phyloP scores from a whole-genome alignment of 352 stramenopile genomes.

The Phytophthora sansomeana region DNA sequence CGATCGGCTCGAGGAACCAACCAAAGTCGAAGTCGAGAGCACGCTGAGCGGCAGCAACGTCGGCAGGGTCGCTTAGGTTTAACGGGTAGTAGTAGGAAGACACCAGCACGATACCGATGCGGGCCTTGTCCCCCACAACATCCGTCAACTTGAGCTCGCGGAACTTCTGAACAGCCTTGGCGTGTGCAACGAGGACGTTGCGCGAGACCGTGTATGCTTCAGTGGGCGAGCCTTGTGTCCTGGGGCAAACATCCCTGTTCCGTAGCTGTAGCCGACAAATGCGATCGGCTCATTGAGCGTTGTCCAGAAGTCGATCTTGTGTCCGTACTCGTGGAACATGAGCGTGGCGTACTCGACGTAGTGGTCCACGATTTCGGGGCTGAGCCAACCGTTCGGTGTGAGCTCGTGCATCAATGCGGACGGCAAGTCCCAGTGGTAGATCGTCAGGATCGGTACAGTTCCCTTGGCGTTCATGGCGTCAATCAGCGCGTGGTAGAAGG shows the following conservation, averaged over 20 bases:
- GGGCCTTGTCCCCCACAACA: conserved; percentile 45
- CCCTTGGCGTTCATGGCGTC: conserved; percentile 67
- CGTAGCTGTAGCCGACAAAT: conserved; percentile 83
- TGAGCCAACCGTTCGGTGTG: conserved; percentile 43
- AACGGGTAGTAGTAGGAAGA: conserved; percentile 68
- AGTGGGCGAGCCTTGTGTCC: conserved; percentile 40
- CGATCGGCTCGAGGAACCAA: conserved; percentile 90
- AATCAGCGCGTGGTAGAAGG: conserved; percentile 92
- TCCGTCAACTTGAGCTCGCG: conserved; percentile 27
- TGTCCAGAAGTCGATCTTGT: conserved; percentile 92
- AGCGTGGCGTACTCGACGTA: conserved; percentile 80
- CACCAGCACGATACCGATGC: conserved; percentile 91
- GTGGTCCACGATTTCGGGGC: conserved; percentile 29
- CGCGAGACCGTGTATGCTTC: conserved; percentile 59
- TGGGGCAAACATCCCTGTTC: conserved; percentile 53
- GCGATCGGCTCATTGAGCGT: conserved; percentile 93
- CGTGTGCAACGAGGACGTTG: conserved; percentile 90
- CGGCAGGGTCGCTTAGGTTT: conserved; percentile 49
- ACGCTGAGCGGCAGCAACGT: conserved; percentile 62
- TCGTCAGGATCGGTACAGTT: conserved; percentile 89
- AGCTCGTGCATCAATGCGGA: conserved; percentile 75
- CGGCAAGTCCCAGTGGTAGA: conserved; percentile 96
- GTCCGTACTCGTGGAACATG: conserved; percentile 88
- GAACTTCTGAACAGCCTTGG: conserved; percentile 83
- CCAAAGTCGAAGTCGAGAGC: conserved; percentile 84